A percentile compares a stretch with the other conserved stretches of the same genome.
phyloP scores from a whole-genome alignment of 108 stramenopile genomes.

The Pseudonitzschia delicatissima region DNA sequence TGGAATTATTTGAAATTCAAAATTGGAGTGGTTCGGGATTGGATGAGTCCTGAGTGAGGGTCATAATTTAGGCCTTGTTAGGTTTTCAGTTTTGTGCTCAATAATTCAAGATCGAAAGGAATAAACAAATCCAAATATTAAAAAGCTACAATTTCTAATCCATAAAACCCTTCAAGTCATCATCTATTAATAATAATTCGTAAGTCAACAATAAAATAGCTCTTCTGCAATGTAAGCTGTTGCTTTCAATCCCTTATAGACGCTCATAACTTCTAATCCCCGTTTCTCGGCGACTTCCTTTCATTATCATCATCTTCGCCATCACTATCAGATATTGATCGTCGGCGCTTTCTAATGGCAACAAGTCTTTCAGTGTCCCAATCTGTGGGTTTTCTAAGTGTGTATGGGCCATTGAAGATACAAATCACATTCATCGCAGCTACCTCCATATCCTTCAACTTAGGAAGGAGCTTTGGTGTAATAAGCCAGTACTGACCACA shows the following conservation, averaged over 20 bases:
- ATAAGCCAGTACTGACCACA: conserved; percentile 95
- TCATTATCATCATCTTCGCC: conserved; percentile 19
- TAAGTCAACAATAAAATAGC: too few species aligned
- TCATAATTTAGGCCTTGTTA: too few species aligned
- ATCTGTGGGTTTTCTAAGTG: conserved; percentile 18
- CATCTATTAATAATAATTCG: too few species aligned
- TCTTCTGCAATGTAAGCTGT: not conserved
- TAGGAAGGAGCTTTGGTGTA: conserved; percentile 97
- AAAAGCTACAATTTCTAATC: too few species aligned
- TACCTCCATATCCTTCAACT: conserved; percentile 91
- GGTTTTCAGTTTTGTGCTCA: too few species aligned
- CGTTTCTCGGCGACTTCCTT: not conserved
- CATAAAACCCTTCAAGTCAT: too few species aligned
- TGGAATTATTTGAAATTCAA: too few species aligned
- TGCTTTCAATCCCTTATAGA: not conserved
- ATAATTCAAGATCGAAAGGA: too few species aligned
- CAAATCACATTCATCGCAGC: conserved; percentile 86
- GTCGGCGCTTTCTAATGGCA: conserved; percentile 15
- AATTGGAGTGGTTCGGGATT: too few species aligned
- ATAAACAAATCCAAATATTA: too few species aligned
- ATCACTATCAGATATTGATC: not conserved
- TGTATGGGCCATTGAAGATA: conserved; percentile 84
- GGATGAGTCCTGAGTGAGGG: too few species aligned
- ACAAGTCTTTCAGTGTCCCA: conserved; percentile 16
- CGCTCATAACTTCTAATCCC: not conserved